Percentiles rank a stretch among this genome's conserved stretches.
These are phyloP conservation scores for Selenicereus undatus DNA, from an alignment of 148 eudicot species.

Conservation along the genomic window DNA sequence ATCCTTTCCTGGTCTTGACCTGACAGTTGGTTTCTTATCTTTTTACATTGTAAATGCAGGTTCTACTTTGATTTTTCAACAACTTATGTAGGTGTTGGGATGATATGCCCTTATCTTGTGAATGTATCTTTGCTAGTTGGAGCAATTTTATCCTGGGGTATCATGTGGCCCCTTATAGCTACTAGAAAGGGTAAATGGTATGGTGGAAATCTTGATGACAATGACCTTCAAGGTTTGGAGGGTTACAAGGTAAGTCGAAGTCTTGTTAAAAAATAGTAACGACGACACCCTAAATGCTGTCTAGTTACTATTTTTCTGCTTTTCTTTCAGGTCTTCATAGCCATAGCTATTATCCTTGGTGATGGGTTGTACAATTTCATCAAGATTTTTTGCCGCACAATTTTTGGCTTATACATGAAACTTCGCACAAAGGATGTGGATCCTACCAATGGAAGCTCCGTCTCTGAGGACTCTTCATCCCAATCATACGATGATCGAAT, in stretches of 20 bases:
- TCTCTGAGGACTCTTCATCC: slow-evolving; percentile 12
- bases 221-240: slow-evolving; percentile 69
- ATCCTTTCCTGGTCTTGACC: not conserved
- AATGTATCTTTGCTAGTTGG: slow-evolving; percentile 80
- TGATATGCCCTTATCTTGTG: slow-evolving; percentile 90
- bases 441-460: slow-evolving; percentile 18
- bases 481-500: slow-evolving; percentile 59
- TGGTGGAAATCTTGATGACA: slow-evolving; percentile 16
- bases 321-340: slow-evolving; percentile 57
- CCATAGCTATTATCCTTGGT: slow-evolving; percentile 85
- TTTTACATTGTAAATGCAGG: slow-evolving; percentile 36
- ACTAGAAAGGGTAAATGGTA: slow-evolving; percentile 71
- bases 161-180: slow-evolving; percentile 93
- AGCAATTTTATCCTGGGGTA: slow-evolving; percentile 87
- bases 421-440: slow-evolving; percentile 21
- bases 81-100: slow-evolving; percentile 93
- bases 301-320: not conserved
- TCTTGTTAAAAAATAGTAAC: not conserved
- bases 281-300: not conserved
- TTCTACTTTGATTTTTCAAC: slow-evolving; percentile 93
- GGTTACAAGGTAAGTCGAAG: slow-evolving; percentile 58
- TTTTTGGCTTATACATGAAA: slow-evolving; percentile 46
- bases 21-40: slow-evolving; percentile 4
- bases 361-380: slow-evolving; percentile 85
- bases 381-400: slow-evolving; percentile 53